Base-by-base conservation (phyloP, 352 stramenopile species). In the Phytopythium mirpurense region DNA sequence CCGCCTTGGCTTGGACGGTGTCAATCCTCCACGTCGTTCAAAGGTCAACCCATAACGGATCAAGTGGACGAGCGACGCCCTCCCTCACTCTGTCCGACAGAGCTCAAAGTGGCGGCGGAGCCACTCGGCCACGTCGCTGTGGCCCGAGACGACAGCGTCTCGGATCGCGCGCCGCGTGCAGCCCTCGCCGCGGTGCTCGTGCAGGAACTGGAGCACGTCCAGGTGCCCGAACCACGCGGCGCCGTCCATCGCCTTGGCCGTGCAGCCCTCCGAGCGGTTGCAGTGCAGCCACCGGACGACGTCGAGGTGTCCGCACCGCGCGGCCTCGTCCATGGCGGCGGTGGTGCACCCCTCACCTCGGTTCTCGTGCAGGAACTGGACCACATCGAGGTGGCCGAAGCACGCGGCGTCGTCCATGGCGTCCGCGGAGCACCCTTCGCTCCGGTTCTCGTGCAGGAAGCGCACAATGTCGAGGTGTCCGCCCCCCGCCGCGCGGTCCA, bases 141-240 rank as follows among this genome's bases (percentile, higher is more conserved):
- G 38, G 1, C 54, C 54, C 5, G 36, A 41, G 29, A 60, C 34
- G 10, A 51, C 44, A 4, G 54, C 54, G 23, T 60, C 54, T 18
- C 54, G 45, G 10, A 60, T 43, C 1, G 45, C 45, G 27, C 38
- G 54, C 11, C 37, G 45, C 12, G 55, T 65, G 34, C 35, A 56
- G 31, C 51, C 55, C 37, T 67, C 50, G n/a, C 31, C 23, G 4
- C 55, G 54, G 31, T 63, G 36, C 11, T 43, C 45, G n/a, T 54
- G 38, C 5, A 67, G 51, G 24, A 48, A 67, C 23, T 55, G 21
- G 27, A 67, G 41, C 41, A 73, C 51, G 19, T 72, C 43, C 29
- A 68, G 21, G 41, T 72, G 56, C 0, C 67, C 67, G 46, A 66
- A 68, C 54, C 67, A 63, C 21, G 56, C 51, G 2, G 55, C 60